Evolutionary conservation across 371 early-diverging fungal species (phyloP).

Genomic region (Smittium culicis): DNA sequence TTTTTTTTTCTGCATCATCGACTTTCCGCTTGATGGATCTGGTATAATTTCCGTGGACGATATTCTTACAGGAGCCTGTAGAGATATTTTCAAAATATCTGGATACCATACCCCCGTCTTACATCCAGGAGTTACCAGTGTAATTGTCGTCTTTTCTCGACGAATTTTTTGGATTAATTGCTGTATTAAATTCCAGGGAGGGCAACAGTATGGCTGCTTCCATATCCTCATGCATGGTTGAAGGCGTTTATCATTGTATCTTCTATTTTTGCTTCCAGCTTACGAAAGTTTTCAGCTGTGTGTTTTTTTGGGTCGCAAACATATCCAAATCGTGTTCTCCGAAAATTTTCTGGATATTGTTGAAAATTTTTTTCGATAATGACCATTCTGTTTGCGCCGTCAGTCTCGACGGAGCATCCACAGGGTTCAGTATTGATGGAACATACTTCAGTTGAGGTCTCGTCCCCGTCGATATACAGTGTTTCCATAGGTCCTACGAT

Average conservation of each 20-base stretch:
- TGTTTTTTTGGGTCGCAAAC: not conserved
- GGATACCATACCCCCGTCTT: not conserved
- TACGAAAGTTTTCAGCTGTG: not conserved
- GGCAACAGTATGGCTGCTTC: not conserved
- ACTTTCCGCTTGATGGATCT: not conserved
- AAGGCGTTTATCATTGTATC: not conserved
- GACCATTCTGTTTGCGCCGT: not conserved
- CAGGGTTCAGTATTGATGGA: not conserved
- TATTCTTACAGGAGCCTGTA: not conserved
- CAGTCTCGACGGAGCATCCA: not conserved
- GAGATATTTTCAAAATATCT: not conserved
- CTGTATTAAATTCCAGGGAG: too few relatives aligned
- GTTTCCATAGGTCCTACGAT: not conserved
- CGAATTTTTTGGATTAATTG: not conserved
- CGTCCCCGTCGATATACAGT: not conserved
- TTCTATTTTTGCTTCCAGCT: not conserved
- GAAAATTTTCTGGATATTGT: not conserved
- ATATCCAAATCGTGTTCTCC: not conserved
- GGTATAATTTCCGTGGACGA: not conserved
- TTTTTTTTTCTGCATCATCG: not conserved
- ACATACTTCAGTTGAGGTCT: conserved; percentile 4
- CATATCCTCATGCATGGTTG: not conserved
- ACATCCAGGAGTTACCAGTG: not conserved
- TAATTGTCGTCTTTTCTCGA: not conserved
- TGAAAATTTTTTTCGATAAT: not conserved